Evolutionary conservation across 2,329 filamentous ascomycete genomes (phyloP).

Genomic region (Zopfia rhizophila): DNA sequence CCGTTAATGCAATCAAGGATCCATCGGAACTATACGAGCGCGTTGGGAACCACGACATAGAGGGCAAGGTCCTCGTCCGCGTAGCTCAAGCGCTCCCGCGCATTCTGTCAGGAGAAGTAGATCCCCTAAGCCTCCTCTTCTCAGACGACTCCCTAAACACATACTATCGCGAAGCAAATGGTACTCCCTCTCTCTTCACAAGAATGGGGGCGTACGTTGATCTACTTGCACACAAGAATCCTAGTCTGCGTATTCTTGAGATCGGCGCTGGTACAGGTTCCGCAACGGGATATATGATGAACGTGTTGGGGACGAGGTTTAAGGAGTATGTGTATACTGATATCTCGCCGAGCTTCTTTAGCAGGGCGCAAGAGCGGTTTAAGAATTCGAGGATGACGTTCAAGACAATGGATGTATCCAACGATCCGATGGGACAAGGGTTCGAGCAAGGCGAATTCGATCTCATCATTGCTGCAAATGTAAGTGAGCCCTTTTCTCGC

Average conservation of each 20-base stretch:
- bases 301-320: slow-evolving; percentile 5
- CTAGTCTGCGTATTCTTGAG: slow-evolving; percentile 19
- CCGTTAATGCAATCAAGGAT: no score
- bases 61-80: neutral
- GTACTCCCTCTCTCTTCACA: neutral
- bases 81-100: neutral
- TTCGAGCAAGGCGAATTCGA: slow-evolving; percentile 11
- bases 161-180: slow-evolving; percentile 16
- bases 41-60: neutral
- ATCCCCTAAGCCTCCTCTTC: slow-evolving; percentile 2
- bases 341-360: slow-evolving; percentile 25
- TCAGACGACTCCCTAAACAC: slow-evolving; percentile 6
- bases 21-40: neutral
- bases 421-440: slow-evolving; percentile 13
- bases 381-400: slow-evolving; percentile 12
- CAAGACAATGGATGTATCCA: slow-evolving; percentile 6
- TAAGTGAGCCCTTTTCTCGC: no score
- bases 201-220: neutral
- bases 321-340: slow-evolving; percentile 24
- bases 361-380: slow-evolving; percentile 11
- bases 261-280: slow-evolving; percentile 27
- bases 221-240: slow-evolving; percentile 1
- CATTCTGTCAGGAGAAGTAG: slow-evolving; percentile 1
- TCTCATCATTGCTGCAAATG: slow-evolving; percentile 25
- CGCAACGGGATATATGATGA: slow-evolving; percentile 9